These are phyloP conservation scores for Pascua guehoae DNA, from an alignment of 1,284 basidiomycete genomes.

Conservation along the genomic window DNA sequence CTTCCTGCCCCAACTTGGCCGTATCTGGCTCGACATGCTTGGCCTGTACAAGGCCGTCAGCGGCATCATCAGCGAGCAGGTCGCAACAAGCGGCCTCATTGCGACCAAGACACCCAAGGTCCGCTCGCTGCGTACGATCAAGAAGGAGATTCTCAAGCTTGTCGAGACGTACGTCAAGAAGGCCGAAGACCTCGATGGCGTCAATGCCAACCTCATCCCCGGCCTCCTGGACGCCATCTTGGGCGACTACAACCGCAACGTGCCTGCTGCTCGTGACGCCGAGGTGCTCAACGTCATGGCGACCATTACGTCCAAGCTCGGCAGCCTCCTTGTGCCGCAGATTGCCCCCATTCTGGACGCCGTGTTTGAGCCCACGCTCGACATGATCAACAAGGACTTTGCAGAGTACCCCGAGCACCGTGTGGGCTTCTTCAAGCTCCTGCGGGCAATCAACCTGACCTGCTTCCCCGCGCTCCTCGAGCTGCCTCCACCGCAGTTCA, in stretches of 20 bases:
- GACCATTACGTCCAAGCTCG: constrained; percentile 84
- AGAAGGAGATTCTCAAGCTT: constrained; percentile 95
- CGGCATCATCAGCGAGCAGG: constrained; percentile 92
- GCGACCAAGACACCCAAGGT: constrained; percentile 98
- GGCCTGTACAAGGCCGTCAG: constrained; percentile 97
- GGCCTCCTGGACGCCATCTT: constrained; percentile 94
- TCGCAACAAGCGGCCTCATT: constrained; percentile 79
- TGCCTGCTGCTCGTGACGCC: constrained; percentile 88
- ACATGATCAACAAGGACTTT: constrained; percentile 99
- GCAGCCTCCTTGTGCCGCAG: constrained; percentile 84
- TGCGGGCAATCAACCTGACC: constrained; percentile 86
- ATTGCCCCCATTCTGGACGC: constrained; percentile 95
- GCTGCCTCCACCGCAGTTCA: constrained; percentile 89
- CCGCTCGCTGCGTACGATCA: constrained; percentile 89
- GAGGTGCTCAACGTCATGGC: constrained; percentile 98
- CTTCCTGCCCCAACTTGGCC: constrained; percentile 93
- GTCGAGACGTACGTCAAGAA: constrained; percentile 98
- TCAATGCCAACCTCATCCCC: constrained; percentile 90
- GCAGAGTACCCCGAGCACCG: constrained; percentile 97
- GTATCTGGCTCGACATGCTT: constrained; percentile 97
- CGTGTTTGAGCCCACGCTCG: constrained; percentile 94
- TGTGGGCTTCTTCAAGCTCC: constrained; percentile 92
- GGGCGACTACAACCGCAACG: constrained; percentile 93
- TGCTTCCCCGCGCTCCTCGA: constrained; percentile 93
- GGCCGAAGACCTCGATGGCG: constrained; percentile 90